Conservation (phyloP, 139 green algal species). For the Chlamydomonas schloesseri region DNA sequence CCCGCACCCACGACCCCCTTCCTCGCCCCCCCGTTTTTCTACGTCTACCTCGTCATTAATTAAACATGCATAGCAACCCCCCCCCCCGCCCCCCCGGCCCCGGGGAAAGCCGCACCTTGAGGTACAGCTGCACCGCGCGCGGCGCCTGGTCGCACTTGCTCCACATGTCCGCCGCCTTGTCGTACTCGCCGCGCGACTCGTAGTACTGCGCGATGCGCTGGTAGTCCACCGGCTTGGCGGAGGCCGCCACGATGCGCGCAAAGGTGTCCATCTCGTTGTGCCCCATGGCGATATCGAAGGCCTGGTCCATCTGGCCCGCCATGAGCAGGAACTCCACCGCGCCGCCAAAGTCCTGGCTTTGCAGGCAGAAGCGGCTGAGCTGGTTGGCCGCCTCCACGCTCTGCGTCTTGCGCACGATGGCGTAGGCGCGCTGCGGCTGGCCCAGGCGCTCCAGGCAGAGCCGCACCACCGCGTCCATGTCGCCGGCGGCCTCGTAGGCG, state of each 20-base stretch:
- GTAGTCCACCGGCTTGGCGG: constrained; percentile 53
- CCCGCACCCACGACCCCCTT: too few relatives aligned
- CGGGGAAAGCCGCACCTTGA: constrained; percentile 64
- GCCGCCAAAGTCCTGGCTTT: constrained; percentile 55
- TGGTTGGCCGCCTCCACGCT: constrained; percentile 61
- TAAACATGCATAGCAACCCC: too few relatives aligned
- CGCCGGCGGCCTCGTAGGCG: constrained; percentile 77
- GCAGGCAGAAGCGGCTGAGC: constrained; percentile 68
- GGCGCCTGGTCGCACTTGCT: constrained; percentile 60
- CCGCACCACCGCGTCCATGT: constrained; percentile 74
- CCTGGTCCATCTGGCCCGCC: constrained; percentile 73
- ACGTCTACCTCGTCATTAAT: too few relatives aligned
- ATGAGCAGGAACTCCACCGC: constrained; percentile 82
- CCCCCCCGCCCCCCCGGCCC: constrained; percentile 56
- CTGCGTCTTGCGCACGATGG: constrained; percentile 71
- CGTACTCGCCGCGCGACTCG: constrained; percentile 65
- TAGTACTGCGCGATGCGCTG: constrained; percentile 72
- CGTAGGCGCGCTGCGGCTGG: constrained; percentile 72
- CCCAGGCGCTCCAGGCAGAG: constrained; percentile 78
- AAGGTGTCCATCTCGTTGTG: constrained; percentile 82
- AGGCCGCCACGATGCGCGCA: constrained; percentile 62
- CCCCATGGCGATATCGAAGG: constrained; percentile 77
- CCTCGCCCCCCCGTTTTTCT: too few relatives aligned
- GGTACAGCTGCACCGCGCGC: constrained; percentile 70
- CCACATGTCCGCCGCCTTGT: constrained; percentile 76